A percentile compares a stretch with the other conserved stretches of the same genome.
Evolutionary conservation across 1,284 basidiomycete genomes (phyloP).

Genomic region (Melanopsichium pennsylvanicum): DNA sequence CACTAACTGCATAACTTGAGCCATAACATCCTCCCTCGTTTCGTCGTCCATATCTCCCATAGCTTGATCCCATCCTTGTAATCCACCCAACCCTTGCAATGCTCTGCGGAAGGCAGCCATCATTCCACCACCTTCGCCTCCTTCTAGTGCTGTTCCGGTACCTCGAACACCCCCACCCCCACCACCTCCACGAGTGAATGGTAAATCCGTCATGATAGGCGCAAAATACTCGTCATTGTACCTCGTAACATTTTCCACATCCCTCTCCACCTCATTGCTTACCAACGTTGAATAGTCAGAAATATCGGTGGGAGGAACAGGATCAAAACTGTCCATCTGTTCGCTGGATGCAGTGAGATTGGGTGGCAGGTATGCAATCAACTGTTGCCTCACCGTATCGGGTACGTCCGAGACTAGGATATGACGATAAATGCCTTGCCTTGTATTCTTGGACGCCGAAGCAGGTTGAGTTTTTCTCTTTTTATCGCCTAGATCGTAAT

Average conservation of each 20-base stretch:
- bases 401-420: conserved; percentile 63
- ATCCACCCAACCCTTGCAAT: conserved; percentile 20
- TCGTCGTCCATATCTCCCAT: conserved; percentile 58
- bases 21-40: conserved; percentile 49
- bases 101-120: conserved; percentile 38
- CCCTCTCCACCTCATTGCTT: conserved; percentile 6
- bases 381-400: conserved; percentile 54
- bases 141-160: no score
- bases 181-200: background rate
- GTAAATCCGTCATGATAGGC: conserved; percentile 12
- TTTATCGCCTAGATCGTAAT: conserved; percentile 8
- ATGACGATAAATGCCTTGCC: conserved; percentile 58
- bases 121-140: conserved; percentile 10
- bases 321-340: conserved; percentile 58
- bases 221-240: conserved; percentile 61
- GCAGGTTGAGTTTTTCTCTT: conserved; percentile 7
- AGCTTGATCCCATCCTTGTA: conserved; percentile 45
- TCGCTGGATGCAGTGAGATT: conserved; percentile 44
- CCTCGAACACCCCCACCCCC: no score
- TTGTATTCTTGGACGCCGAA: conserved; percentile 29
- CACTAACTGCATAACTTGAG: conserved; percentile 46
- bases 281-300: no score
- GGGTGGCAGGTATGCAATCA: conserved; percentile 57
- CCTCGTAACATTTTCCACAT: conserved; percentile 27
- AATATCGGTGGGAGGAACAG: conserved; percentile 60